Conservation (phyloP, 2,329 filamentous ascomycete species). For the Fusarium circinatum region DNA sequence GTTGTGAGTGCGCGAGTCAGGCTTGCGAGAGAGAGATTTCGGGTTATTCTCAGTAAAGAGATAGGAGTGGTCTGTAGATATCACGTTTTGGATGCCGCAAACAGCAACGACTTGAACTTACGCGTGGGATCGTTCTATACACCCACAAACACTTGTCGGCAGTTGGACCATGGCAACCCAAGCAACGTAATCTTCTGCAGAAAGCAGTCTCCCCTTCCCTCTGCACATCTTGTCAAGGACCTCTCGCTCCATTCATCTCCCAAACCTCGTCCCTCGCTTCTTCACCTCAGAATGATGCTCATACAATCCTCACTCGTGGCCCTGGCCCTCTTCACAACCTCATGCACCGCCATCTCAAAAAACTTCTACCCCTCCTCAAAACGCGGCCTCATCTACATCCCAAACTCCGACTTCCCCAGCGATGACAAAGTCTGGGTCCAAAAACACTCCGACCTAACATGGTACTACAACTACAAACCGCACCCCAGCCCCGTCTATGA, state of each 20-base stretch:
- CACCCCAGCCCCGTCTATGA: background rate
- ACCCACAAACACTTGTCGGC: background rate
- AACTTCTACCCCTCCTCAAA: background rate
- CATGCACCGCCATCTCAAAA: background rate
- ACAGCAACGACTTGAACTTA: background rate
- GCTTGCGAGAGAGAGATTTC: background rate
- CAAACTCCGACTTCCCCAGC: background rate
- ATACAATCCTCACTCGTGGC: background rate
- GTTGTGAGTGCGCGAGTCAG: background rate
- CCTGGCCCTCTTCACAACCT: background rate
- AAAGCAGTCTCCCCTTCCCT: no score
- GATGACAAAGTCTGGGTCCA: background rate
- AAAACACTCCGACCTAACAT: background rate
- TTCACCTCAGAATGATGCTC: fast-evolving
- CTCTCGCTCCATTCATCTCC: no score
- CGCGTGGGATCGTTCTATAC: background rate
- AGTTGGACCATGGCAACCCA: no score
- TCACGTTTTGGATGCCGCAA: background rate
- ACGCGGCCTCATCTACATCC: background rate
- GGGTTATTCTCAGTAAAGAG: no score
- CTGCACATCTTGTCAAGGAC: fast-evolving
- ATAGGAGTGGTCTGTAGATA: background rate
- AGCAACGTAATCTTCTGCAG: no score
- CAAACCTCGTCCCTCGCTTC: background rate
- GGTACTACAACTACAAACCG: background rate